Conservation (phyloP, 305 asterid species). For the Rubia tinctorum region DNA sequence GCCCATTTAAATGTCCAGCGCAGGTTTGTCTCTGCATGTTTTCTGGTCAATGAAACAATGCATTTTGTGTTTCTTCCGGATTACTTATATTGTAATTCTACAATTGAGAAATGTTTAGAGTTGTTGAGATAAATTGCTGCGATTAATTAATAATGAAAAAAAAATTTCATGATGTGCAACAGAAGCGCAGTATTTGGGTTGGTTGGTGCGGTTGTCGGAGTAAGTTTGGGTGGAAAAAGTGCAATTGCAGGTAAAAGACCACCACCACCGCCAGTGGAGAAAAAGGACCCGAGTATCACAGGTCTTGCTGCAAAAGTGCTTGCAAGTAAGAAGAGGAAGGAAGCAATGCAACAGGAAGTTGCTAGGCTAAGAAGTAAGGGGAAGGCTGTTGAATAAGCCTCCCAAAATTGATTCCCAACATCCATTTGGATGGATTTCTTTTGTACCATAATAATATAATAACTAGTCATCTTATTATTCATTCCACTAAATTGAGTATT, state of each 20-base stretch:
- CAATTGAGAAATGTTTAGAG: background rate
- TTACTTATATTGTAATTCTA: background rate
- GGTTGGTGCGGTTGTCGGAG: constrained; percentile 38
- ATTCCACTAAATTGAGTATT: too few species aligned
- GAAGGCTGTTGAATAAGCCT: constrained; percentile 30
- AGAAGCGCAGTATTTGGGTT: constrained; percentile 55
- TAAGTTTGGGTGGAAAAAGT: constrained; percentile 27
- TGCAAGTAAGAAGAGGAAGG: constrained; percentile 89
- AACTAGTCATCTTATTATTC: too few species aligned
- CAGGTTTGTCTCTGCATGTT: constrained; percentile 36
- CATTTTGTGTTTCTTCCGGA: background rate
- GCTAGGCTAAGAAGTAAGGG: constrained; percentile 62
- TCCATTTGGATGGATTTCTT: too few species aligned
- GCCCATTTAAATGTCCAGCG: constrained; percentile 29
- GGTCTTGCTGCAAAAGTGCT: constrained; percentile 65
- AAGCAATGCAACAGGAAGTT: constrained; percentile 68
- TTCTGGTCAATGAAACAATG: background rate
- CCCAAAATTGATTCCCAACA: too few species aligned
- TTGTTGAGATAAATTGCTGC: background rate
- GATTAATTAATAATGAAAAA: background rate
- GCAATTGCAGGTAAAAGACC: constrained; percentile 74
- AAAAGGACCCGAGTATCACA: constrained; percentile 67
- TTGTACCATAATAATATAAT: too few species aligned
- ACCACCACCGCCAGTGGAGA: constrained; percentile 74
- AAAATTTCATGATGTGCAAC: constrained; percentile 20